Percentiles rank a stretch among this genome's conserved stretches.
Evolutionary conservation across 164 flowering plant genomes (phyloP).

Genomic region (Kalanchoe fedtschenkoi): DNA sequence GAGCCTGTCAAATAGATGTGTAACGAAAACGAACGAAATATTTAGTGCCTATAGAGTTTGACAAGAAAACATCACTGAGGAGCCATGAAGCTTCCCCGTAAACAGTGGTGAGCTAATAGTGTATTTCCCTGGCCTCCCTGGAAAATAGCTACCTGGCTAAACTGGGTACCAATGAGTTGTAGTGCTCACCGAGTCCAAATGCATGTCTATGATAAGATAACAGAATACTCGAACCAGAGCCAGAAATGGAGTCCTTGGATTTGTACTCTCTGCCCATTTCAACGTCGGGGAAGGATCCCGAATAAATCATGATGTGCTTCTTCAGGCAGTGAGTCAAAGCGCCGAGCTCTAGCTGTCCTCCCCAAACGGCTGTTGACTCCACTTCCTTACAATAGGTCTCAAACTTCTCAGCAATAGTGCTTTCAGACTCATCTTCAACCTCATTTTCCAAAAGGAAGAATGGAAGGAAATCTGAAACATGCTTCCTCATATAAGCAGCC

Average conservation of each 20-base stretch:
- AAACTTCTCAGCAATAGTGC: slow-evolving; percentile 42
- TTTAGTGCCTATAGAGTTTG: too few relatives aligned
- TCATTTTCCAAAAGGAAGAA: slow-evolving; percentile 64
- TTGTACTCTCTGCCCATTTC: slow-evolving; percentile 96
- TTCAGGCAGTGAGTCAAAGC: slow-evolving; percentile 77
- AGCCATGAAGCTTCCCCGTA: too few relatives aligned
- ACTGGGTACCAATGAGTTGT: slow-evolving; percentile 64
- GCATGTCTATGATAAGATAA: slow-evolving; percentile 80
- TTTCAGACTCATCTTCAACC: slow-evolving; percentile 36
- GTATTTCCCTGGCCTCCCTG: neutral
- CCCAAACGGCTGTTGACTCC: slow-evolving; percentile 88
- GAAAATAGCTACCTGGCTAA: neutral
- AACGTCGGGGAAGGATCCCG: slow-evolving; percentile 89
- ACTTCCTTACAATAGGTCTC: slow-evolving; percentile 71
- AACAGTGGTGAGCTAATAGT: neutral
- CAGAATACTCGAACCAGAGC: slow-evolving; percentile 45
- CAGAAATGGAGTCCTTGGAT: slow-evolving; percentile 17
- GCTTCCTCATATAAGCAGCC: slow-evolving; percentile 68
- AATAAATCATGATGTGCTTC: slow-evolving; percentile 66
- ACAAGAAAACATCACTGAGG: too few relatives aligned
- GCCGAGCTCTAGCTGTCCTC: slow-evolving; percentile 89
- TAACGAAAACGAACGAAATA: too few relatives aligned
- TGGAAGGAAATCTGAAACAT: slow-evolving; percentile 62
- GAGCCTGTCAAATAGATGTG: too few relatives aligned
- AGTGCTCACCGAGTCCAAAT: slow-evolving; percentile 95